These are phyloP conservation scores for Aspergillus baeticus DNA, from an alignment of 495 filamentous ascomycete species.

Conservation along the genomic window DNA sequence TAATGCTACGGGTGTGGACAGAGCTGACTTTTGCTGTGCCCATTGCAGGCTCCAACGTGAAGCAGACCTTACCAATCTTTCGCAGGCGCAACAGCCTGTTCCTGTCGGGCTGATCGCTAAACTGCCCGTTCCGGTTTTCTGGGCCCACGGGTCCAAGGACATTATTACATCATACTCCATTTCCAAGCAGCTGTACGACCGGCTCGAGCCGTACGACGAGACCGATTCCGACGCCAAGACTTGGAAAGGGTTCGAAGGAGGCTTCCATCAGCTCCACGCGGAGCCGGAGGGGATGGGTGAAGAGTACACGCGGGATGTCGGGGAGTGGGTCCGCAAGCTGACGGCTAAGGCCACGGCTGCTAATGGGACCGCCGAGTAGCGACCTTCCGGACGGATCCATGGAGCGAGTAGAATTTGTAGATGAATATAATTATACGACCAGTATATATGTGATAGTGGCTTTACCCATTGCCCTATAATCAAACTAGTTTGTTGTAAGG, in stretches of 20 bases:
- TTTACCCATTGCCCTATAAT: too few species aligned
- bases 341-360: not conserved
- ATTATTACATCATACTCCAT: conserved; percentile 57
- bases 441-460: too few species aligned
- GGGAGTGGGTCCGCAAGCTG: conserved; percentile 57
- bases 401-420: too few species aligned
- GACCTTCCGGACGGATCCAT: too few species aligned
- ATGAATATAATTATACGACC: too few species aligned
- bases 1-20: too few species aligned
- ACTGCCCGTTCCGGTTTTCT: conserved; percentile 3
- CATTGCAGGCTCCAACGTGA: not conserved
- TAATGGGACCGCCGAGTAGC: too few species aligned
- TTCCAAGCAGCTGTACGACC: conserved; percentile 57
- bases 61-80: conserved; percentile 38
- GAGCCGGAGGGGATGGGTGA: conserved; percentile 60
- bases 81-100: conserved; percentile 1
- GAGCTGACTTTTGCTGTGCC: not conserved
- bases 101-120: not conserved
- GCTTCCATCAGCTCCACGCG: conserved; percentile 68
- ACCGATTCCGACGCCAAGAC: conserved; percentile 54
- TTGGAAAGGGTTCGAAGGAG: conserved; percentile 71
- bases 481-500: too few species aligned
- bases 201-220: conserved; percentile 25
- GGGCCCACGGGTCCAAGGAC: conserved; percentile 44
- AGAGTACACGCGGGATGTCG: conserved; percentile 66